Percentiles rank a stretch among this genome's conserved stretches.
phyloP scores from a whole-genome alignment of 2,329 filamentous ascomycete genomes.

The Arthroderma sp. region DNA sequence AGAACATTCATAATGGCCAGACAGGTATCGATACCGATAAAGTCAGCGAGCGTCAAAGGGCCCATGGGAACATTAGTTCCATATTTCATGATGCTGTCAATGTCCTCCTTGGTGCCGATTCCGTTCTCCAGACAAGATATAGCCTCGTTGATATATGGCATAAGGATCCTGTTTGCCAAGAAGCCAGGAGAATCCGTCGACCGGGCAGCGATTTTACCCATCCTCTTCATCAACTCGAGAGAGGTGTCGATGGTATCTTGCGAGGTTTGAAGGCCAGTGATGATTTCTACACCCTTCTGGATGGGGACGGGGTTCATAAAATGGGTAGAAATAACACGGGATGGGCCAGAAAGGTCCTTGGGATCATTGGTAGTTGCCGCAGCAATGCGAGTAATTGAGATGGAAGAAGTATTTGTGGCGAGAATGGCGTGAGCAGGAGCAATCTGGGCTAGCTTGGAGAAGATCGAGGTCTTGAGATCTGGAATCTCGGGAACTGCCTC shows the following conservation, averaged over 20 bases:
- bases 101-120: constrained; percentile 77
- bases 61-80: constrained; percentile 98
- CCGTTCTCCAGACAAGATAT: constrained; percentile 91
- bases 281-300: constrained; percentile 96
- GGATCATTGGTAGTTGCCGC: constrained; percentile 70
- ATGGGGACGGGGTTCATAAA: constrained; percentile 99
- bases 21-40: constrained; percentile 94
- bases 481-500: constrained; percentile 93
- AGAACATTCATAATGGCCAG: constrained; percentile 94
- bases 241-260: constrained; percentile 68
- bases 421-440: constrained; percentile 77
- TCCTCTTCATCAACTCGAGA: constrained; percentile 71
- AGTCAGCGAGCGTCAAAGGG: constrained; percentile 83
- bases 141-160: constrained; percentile 99
- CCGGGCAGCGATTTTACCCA: constrained; percentile 84
- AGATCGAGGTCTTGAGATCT: constrained; percentile 76
- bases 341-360: constrained; percentile 66
- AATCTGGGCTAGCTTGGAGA: constrained; percentile 66
- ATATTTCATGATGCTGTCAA: constrained; percentile 98
- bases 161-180: constrained; percentile 88
- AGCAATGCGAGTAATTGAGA: constrained; percentile 92
- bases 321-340: constrained; percentile 85
- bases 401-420: constrained; percentile 97
- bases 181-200: constrained; percentile 89
- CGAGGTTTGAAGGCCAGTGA: constrained; percentile 84